Conservation (phyloP, 345 rosid genomes). For the Eucalyptus globulus region DNA sequence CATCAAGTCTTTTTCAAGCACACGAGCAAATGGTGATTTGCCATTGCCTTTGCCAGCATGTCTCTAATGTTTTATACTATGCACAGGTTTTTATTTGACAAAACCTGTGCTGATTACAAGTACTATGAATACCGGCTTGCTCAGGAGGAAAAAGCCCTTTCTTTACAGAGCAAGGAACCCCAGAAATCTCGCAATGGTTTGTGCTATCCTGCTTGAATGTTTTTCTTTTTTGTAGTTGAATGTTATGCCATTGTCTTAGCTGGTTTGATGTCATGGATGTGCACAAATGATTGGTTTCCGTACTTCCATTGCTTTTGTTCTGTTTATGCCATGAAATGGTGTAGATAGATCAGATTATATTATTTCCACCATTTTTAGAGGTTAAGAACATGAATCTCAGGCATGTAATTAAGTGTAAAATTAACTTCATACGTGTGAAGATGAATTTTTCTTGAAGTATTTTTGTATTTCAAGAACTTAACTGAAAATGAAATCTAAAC, state of each 20-base stretch:
- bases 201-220: neutral
- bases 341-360: neutral
- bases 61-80: neutral
- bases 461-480: neutral
- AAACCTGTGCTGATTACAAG: conserved; percentile 74
- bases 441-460: neutral
- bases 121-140: conserved; percentile 66
- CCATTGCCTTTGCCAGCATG: neutral
- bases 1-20: neutral
- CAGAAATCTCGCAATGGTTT: conserved; percentile 36
- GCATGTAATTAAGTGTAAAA: neutral
- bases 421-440: neutral
- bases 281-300: neutral
- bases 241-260: neutral
- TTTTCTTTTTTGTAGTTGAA: neutral
- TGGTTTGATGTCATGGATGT: neutral
- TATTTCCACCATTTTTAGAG: neutral
- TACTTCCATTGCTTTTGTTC: neutral
- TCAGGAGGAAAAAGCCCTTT: conserved; percentile 69
- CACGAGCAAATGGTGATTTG: neutral
- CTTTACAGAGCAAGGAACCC: conserved; percentile 28
- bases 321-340: neutral
- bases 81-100: conserved; percentile 80
- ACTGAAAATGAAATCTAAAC: neutral
- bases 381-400: neutral